Conservation (phyloP, 1,284 basidiomycete species). For the Anthracocystis setariae region DNA sequence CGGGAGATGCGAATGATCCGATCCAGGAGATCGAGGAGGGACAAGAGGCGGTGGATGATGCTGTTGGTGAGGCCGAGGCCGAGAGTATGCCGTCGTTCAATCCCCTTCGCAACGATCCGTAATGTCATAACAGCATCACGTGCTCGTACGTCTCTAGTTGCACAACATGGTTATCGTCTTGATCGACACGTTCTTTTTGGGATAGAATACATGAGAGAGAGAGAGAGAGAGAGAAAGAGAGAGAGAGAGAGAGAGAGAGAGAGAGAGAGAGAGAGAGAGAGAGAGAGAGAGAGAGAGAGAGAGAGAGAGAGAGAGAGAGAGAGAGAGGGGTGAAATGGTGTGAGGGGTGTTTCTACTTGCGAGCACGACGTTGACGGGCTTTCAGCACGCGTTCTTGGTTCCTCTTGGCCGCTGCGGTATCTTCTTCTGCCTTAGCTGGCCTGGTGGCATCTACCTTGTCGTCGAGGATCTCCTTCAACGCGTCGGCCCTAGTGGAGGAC, state of each 20-base stretch:
- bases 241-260: background rate
- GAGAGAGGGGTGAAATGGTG: no score
- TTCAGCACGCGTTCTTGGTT: slow-evolving; percentile 34
- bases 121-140: no score
- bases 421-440: background rate
- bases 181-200: background rate
- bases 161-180: background rate
- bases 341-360: slow-evolving; percentile 7
- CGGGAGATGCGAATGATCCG: slow-evolving; percentile 4
- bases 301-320: no score
- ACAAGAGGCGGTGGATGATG: slow-evolving; percentile 3
- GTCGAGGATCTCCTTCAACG: slow-evolving; percentile 44
- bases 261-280: no score
- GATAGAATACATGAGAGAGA: slow-evolving; percentile 18
- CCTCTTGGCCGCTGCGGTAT: slow-evolving; percentile 12
- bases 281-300: no score
- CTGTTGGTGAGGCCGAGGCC: background rate
- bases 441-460: slow-evolving; percentile 28
- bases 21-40: slow-evolving; percentile 6
- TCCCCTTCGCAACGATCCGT: slow-evolving; percentile 22
- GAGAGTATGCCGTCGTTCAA: slow-evolving; percentile 5
- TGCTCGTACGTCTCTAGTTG: no score
- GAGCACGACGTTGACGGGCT: slow-evolving; percentile 41
- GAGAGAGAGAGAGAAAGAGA: background rate
- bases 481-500: slow-evolving; percentile 35